Conservation (phyloP, 106 monocot species). For the Amphibolis antarctica region DNA sequence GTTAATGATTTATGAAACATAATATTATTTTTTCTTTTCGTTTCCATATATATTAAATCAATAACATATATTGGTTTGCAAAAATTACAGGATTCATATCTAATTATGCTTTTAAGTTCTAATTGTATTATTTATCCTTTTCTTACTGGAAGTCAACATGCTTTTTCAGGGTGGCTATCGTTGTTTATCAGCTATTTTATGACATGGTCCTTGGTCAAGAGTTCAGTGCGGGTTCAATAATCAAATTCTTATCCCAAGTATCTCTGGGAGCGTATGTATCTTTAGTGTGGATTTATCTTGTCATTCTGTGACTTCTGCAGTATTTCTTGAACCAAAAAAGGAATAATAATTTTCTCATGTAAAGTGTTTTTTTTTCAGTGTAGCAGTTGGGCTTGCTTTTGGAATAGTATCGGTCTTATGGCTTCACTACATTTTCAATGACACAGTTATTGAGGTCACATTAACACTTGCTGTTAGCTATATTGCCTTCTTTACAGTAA, state of each 20-base stretch:
- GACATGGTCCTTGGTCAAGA: constrained; percentile 72
- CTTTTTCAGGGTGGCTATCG: constrained; percentile 80
- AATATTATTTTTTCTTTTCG: too few relatives aligned
- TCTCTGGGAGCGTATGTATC: constrained; percentile 90
- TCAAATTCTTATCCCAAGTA: constrained; percentile 88
- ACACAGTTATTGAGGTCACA: constrained; percentile 93
- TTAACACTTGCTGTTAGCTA: constrained; percentile 95
- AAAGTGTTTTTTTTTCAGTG: constrained; percentile 40
- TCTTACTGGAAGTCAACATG: background rate
- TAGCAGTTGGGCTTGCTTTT: constrained; percentile 90
- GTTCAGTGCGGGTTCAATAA: constrained; percentile 50
- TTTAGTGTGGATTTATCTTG: background rate
- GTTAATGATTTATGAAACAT: too few relatives aligned
- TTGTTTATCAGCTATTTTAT: constrained; percentile 92
- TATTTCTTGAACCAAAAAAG: background rate
- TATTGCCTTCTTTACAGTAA: constrained; percentile 82
- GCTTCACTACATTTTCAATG: constrained; percentile 94
- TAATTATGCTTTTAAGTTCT: too few relatives aligned
- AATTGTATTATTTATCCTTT: background rate
- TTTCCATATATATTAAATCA: too few relatives aligned
- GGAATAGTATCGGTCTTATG: constrained; percentile 83
- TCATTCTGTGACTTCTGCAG: background rate
- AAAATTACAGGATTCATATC: too few relatives aligned
- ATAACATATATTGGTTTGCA: too few relatives aligned
- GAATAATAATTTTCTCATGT: background rate